Conservation (phyloP, 345 rosid species). For the Citrus australasica region DNA sequence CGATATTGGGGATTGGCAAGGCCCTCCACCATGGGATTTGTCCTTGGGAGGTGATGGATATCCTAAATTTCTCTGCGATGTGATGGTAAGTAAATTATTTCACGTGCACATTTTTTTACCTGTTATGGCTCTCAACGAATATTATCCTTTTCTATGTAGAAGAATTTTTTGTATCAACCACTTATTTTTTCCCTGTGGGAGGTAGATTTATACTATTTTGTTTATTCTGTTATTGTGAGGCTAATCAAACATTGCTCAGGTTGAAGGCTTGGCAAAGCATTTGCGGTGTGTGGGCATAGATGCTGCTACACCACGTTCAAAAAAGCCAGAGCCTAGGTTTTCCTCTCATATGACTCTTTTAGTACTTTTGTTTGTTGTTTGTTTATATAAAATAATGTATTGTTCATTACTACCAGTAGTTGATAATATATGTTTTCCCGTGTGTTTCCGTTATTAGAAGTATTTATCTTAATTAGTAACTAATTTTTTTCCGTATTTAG, state of each 20-base stretch:
- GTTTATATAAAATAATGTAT: background rate
- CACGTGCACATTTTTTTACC: background rate
- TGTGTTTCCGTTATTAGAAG: background rate
- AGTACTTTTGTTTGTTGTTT: background rate
- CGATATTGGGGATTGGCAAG: slow-evolving; percentile 57
- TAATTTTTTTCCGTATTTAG: slow-evolving; percentile 28
- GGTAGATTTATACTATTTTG: background rate
- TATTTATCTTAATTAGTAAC: background rate
- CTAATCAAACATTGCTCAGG: slow-evolving; percentile 37
- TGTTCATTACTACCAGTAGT: background rate
- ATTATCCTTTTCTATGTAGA: background rate
- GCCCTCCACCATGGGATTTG: slow-evolving; percentile 83
- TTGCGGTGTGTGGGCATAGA: slow-evolving; percentile 88
- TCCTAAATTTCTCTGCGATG: slow-evolving; percentile 91
- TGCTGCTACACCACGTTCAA: slow-evolving; percentile 72
- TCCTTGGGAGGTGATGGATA: slow-evolving; percentile 80
- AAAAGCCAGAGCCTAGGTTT: slow-evolving; percentile 78
- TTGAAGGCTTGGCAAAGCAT: slow-evolving; percentile 97
- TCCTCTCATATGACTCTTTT: background rate
- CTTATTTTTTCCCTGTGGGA: background rate
- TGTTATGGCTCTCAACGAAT: background rate
- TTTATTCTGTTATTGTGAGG: background rate
- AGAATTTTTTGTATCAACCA: background rate
- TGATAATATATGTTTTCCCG: background rate
- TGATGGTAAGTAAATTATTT: slow-evolving; percentile 53